These are phyloP conservation scores for Aspergillus melleus DNA, from an alignment of 2,329 filamentous ascomycete species.

Conservation along the genomic window DNA sequence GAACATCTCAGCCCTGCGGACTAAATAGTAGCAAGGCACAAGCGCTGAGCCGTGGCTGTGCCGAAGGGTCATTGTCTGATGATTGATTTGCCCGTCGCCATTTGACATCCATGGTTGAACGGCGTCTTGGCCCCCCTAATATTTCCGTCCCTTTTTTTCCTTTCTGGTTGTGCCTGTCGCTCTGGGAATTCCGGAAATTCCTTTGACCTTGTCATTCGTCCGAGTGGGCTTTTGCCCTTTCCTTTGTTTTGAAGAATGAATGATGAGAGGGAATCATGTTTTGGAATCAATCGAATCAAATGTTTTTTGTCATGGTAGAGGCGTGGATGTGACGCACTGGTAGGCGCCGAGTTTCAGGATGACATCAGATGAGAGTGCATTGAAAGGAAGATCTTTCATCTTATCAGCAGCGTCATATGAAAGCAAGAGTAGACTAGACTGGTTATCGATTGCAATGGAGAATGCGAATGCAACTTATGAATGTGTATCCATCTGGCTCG, in stretches of 20 bases:
- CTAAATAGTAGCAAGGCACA: not conserved
- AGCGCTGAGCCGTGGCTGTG: constrained; percentile 7
- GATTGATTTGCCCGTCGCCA: constrained; percentile 2
- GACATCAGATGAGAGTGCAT: not conserved
- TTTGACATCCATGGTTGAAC: not conserved
- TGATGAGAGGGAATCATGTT: not conserved
- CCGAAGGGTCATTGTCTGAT: not conserved
- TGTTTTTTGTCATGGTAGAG: not conserved
- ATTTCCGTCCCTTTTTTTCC: not conserved
- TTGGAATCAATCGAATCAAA: not conserved
- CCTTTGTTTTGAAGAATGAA: not conserved
- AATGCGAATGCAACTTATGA: constrained; percentile 10
- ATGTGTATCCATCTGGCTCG: not conserved
- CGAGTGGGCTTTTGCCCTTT: not conserved
- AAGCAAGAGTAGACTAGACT: too few relatives aligned
- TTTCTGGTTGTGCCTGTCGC: not conserved
- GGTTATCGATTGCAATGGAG: not conserved
- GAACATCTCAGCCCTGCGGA: not conserved
- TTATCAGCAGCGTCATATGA: not conserved
- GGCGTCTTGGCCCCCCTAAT: not conserved
- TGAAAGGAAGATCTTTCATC: not conserved
- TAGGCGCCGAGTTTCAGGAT: not conserved
- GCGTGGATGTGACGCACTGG: not conserved
- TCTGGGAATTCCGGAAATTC: not conserved
- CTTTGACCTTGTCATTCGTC: not conserved